A percentile compares a stretch with the other conserved stretches of the same genome.
These are phyloP conservation scores for Pisolithus marmoratus DNA, from an alignment of 768 basidiomycete genomes.

Conservation along the genomic window DNA sequence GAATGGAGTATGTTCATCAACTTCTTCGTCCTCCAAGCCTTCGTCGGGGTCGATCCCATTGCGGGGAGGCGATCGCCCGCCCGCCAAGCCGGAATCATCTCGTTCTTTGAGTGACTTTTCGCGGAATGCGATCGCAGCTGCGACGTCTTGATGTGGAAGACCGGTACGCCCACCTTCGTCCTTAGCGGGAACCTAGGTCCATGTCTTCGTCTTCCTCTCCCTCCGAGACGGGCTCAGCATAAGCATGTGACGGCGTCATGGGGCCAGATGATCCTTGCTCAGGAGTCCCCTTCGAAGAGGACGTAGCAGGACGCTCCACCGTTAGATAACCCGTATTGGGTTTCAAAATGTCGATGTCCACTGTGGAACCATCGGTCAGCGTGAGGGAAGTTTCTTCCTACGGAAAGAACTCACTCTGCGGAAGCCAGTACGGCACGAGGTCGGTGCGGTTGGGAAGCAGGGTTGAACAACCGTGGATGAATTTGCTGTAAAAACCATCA, in stretches of 20 bases:
- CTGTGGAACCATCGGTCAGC: constrained; percentile 29
- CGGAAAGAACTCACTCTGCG: constrained; percentile 63
- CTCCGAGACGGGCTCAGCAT: constrained; percentile 90
- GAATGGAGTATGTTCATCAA: constrained; percentile 35
- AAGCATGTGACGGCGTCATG: constrained; percentile 40
- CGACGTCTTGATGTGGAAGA: constrained; percentile 64
- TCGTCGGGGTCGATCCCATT: constrained; percentile 19
- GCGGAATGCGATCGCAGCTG: constrained; percentile 81
- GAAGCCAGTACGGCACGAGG: constrained; percentile 97
- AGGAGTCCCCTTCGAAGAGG: constrained; percentile 42
- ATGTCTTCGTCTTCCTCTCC: constrained; percentile 87
- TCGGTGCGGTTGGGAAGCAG: constrained; percentile 89
- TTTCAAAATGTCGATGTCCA: constrained; percentile 95
- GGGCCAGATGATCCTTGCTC: constrained; percentile 39
- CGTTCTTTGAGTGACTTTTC: constrained; percentile 69
- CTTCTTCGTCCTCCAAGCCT: constrained; percentile 23
- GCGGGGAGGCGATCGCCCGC: constrained; percentile 4
- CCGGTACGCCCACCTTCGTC: constrained; percentile 84
- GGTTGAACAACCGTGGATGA: constrained; percentile 95
- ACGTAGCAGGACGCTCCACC: constrained; percentile 64
- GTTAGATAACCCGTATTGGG: constrained; percentile 76
- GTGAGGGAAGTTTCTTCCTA: neutral
- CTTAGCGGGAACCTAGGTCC: constrained; percentile 56
- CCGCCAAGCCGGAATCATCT: constrained; percentile 5
- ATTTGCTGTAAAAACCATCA: constrained; percentile 52